phyloP scores from a whole-genome alignment of 2,329 filamentous ascomycete genomes.

The Colletotrichum falcatum region DNA sequence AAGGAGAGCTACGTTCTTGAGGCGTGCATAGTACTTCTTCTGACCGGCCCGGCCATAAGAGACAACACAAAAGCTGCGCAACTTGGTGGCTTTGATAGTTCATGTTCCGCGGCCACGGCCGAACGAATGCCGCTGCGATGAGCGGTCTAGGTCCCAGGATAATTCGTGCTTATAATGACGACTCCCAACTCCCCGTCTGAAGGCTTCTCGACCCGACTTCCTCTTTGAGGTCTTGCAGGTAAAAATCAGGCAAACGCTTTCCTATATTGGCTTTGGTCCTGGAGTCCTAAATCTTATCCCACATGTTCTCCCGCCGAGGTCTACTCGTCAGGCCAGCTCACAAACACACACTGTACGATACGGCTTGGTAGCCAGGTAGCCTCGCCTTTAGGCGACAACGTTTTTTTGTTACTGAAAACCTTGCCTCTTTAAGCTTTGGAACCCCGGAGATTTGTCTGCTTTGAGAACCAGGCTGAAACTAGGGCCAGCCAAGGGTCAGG shows the following conservation, averaged over 20 bases:
- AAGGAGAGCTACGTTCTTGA: too few relatives aligned
- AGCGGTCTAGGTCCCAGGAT: too few relatives aligned
- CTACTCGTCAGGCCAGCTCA: background rate
- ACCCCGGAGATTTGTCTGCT: background rate
- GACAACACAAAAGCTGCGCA: too few relatives aligned
- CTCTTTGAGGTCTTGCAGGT: too few relatives aligned
- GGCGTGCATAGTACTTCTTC: too few relatives aligned
- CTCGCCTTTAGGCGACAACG: background rate
- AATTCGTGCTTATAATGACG: too few relatives aligned
- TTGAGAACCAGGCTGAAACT: background rate
- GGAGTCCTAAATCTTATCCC: background rate
- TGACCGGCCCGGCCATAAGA: too few relatives aligned
- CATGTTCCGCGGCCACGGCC: too few relatives aligned
- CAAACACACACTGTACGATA: accelerated
- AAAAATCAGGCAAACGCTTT: background rate
- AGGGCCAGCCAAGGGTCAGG: background rate
- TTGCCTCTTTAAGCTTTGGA: background rate
- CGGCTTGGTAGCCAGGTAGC: background rate
- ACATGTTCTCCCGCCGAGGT: background rate
- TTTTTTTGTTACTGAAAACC: background rate
- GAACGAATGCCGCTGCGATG: too few relatives aligned
- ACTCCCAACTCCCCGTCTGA: too few relatives aligned
- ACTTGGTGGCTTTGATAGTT: too few relatives aligned
- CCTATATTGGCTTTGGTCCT: background rate
- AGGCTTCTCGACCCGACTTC: too few relatives aligned